Evolutionary conservation across 2,329 filamentous ascomycete species (phyloP).

Genomic region (Aspergillus calidoustus): DNA sequence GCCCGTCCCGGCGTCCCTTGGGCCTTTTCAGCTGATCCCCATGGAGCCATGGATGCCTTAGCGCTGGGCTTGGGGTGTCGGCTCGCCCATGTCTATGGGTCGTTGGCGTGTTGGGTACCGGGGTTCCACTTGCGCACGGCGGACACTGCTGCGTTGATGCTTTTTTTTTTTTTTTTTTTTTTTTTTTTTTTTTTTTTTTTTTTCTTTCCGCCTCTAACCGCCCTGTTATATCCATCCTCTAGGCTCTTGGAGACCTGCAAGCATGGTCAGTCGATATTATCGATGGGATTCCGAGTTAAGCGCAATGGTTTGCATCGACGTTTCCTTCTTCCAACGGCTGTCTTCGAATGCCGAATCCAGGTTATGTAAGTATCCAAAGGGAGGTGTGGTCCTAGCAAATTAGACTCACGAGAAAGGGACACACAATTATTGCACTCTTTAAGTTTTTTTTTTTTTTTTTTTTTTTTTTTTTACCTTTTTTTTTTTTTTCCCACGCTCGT

Average conservation of each 20-base stretch:
- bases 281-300: conserved; percentile 5
- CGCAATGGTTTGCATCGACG: background rate
- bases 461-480: conserved; percentile 21
- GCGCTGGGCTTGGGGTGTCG: conserved; percentile 33
- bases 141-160: conserved; percentile 24
- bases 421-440: no score
- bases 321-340: background rate
- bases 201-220: conserved; percentile 13
- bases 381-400: no score
- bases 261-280: conserved; percentile 1
- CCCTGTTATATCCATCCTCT: background rate
- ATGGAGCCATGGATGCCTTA: conserved; percentile 32
- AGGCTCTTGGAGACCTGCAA: background rate
- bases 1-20: conserved; percentile 32
- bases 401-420: no score
- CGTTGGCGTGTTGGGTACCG: conserved; percentile 32
- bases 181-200: conserved; percentile 17
- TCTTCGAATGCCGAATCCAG: no score
- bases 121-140: conserved; percentile 25
- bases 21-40: conserved; percentile 37
- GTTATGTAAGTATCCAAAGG: no score
- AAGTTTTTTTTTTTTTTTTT: no score
- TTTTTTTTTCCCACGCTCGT: conserved; percentile 10
- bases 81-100: conserved; percentile 44
- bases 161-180: conserved; percentile 21